Percentiles rank a stretch among this genome's conserved stretches.
phyloP scores from a whole-genome alignment of 202 grass and related monocot species.

The Zizania palustris region DNA sequence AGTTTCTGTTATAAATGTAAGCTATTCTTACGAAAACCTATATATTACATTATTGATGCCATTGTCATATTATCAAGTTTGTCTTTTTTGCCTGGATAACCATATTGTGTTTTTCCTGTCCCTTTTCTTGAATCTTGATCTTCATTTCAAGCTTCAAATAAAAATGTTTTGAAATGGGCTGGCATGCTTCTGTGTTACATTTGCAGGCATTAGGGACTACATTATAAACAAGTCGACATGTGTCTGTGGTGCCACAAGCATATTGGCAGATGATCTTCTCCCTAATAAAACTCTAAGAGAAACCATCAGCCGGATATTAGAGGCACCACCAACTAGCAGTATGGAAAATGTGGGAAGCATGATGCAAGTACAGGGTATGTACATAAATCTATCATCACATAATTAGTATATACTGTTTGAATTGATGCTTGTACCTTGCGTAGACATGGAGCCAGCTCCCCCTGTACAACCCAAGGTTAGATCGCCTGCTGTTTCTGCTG shows the following conservation, averaged over 20 bases:
- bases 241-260: conserved; percentile 84
- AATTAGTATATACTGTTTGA: conserved; percentile 23
- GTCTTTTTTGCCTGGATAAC: conserved; percentile 24
- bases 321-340: conserved; percentile 84
- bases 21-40: conserved; percentile 12
- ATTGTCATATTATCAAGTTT: conserved; percentile 18
- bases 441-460: conserved; percentile 84
- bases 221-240: conserved; percentile 84
- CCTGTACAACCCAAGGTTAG: conserved; percentile 62
- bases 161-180: conserved; percentile 7
- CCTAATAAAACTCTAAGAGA: conserved; percentile 95
- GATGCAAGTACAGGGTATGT: conserved; percentile 75
- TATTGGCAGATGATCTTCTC: conserved; percentile 93
- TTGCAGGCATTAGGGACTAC: conserved; percentile 87
- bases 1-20: conserved; percentile 99
- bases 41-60: conserved; percentile 10
- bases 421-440: conserved; percentile 34
- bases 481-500: conserved; percentile 80
- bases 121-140: not conserved
- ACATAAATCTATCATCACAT: conserved; percentile 30
- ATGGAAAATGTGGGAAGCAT: conserved; percentile 81
- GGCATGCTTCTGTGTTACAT: conserved; percentile 45
- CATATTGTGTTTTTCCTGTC: conserved; percentile 14
- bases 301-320: conserved; percentile 89
- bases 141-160: conserved; percentile 21